These are phyloP conservation scores for Stachybotrys elegans DNA, from an alignment of 2,329 filamentous ascomycete species.

Conservation along the genomic window DNA sequence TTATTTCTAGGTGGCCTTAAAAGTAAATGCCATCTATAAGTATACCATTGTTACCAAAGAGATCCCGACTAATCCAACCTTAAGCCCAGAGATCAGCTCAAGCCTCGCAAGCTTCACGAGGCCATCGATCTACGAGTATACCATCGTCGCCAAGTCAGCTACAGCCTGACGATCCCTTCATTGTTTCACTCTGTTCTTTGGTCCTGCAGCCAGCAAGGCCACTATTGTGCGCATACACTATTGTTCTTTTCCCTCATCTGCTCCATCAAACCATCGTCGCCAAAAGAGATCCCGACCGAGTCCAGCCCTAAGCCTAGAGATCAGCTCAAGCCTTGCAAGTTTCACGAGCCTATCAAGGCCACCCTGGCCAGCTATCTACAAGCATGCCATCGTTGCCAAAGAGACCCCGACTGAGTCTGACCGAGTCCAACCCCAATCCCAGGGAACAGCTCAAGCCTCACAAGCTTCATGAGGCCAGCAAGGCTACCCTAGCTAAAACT, in stretches of 20 bases:
- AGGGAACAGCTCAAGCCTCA: slow-evolving; percentile 29
- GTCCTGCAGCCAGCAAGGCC: too few relatives aligned
- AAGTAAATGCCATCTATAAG: slow-evolving; percentile 31
- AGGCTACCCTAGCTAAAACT: too few relatives aligned
- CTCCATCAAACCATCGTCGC: too few relatives aligned
- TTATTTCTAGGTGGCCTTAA: slow-evolving; percentile 42
- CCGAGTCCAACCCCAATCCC: slow-evolving; percentile 43
- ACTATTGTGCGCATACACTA: too few relatives aligned
- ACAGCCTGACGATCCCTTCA: too few relatives aligned
- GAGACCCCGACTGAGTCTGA: slow-evolving; percentile 39
- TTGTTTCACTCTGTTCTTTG: too few relatives aligned
- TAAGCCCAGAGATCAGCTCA: slow-evolving; percentile 26
- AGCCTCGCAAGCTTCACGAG: slow-evolving; percentile 37
- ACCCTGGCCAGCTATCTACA: slow-evolving; percentile 31
- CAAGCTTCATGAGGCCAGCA: too few relatives aligned
- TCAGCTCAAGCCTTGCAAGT: slow-evolving; percentile 38
- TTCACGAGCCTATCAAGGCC: slow-evolving; percentile 34
- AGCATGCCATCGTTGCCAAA: slow-evolving; percentile 20
- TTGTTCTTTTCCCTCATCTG: too few relatives aligned
- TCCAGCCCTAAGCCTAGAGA: slow-evolving; percentile 16
- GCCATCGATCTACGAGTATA: slow-evolving; percentile 24
- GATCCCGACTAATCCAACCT: slow-evolving; percentile 10
- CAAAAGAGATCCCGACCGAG: slow-evolving; percentile 5
- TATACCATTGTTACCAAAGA: slow-evolving; percentile 38
- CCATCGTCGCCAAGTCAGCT: too few relatives aligned